Conservation (phyloP, 768 basidiomycete species). For the Holtermannia corniformis region DNA sequence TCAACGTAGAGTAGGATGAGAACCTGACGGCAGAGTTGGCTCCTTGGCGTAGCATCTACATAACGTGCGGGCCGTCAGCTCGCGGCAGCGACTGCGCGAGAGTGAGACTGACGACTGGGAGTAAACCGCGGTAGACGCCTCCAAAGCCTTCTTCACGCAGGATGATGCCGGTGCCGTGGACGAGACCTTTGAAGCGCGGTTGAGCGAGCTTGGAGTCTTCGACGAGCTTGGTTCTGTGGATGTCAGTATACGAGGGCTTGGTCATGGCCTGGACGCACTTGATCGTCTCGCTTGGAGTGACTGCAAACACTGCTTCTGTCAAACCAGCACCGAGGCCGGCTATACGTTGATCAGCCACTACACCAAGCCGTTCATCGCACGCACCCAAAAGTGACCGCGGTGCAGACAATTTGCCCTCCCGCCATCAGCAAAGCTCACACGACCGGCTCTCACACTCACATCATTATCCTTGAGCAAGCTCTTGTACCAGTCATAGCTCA, state of each 20-base stretch:
- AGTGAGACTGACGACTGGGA: constrained; percentile 66
- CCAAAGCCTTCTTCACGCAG: constrained; percentile 71
- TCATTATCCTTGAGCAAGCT: constrained; percentile 66
- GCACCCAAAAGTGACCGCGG: constrained; percentile 72
- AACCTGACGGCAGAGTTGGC: constrained; percentile 95
- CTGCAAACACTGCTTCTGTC: constrained; percentile 85
- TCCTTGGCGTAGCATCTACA: constrained; percentile 91
- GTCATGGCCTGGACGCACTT: constrained; percentile 53
- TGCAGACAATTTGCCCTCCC: constrained; percentile 80
- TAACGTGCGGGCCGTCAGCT: neutral
- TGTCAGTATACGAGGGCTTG: neutral
- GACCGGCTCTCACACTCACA: constrained; percentile 45
- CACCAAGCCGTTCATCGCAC: constrained; percentile 10
- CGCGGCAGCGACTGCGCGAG: neutral
- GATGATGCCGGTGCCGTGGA: constrained; percentile 75
- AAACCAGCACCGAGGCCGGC: constrained; percentile 62
- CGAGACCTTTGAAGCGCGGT: constrained; percentile 75
- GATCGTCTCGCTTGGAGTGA: constrained; percentile 96
- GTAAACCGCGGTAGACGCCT: constrained; percentile 72
- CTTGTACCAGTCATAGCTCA: constrained; percentile 92
- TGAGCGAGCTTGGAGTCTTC: constrained; percentile 78
- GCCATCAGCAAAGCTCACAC: neutral
- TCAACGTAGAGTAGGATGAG: constrained; percentile 87
- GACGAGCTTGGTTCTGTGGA: constrained; percentile 84
- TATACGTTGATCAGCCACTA: constrained; percentile 6